Base-by-base conservation (phyloP, 441 rosid species). In the Monsonia emarginata region DNA sequence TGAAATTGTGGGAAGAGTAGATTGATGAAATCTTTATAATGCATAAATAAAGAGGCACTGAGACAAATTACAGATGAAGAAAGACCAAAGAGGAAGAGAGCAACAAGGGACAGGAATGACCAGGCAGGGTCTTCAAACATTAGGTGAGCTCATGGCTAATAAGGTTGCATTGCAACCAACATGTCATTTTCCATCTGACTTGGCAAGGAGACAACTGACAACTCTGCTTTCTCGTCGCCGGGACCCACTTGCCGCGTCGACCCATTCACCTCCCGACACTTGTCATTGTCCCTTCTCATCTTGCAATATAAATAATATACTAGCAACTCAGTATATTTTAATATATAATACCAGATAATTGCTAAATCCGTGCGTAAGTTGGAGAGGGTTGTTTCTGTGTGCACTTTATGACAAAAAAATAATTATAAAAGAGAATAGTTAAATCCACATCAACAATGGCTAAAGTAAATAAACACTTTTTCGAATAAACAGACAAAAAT, bases 131-230 rank as follows among this genome's bases (percentile, higher is more conserved):
- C 74, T 52, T 52, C 16, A 61, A 67, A n/a, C 72, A 7, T 48
- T 36, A 38, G 38, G 44, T 38, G 34, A 31, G 34, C 34, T 31
- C 7, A n/a, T n/a, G 7, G 34, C 34, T 31, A 11, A 38, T 38
- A 38, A 0, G 44, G 44, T n/a, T n/a, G n/a, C n/a, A n/a, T n/a
- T n/a, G n/a, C n/a, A 38, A 14, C 44, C 44, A 10, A 64, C 27
- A 69, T 65, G 75, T 74, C 80, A 6, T 60, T 78, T 67, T 70
- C 77, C 67, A 64, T 79, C 79, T 73, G 82, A 81, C 72, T 61
- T 73, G 76, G 74, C 74, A 67, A 65, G 74, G 81, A 65, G 80
- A 83, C 82, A 76, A 79, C 50, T 50, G 83, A 78, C 71, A 69
- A 64, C 65, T 66, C 63, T 79, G 80, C 81, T 77, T 78, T 74